Evolutionary conservation across 1,284 basidiomycete genomes (phyloP), one percentile per base, ranked within the genome.

Genomic region (Trichosporon inkin): DNA sequence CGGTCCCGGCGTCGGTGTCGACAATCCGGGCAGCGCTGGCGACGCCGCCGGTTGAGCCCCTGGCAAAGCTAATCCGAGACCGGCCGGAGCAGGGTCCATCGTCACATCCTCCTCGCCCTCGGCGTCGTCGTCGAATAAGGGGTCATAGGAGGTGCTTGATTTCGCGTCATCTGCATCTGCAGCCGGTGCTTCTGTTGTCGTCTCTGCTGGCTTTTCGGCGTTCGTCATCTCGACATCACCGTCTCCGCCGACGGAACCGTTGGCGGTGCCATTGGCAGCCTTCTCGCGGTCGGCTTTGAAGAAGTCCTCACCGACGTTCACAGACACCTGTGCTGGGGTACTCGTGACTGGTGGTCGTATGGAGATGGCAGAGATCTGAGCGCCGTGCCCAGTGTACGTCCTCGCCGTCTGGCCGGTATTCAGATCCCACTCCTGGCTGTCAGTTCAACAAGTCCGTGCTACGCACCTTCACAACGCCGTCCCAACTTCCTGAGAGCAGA

Each of bases 401-500:
- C 93, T 85, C 6, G 88, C 83, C 35, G 82, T 81, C 67, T 90
- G 84, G 1, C 96, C 96, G 0, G 89, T 95, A 71, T 99, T 90
- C 53, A 99, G 82, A 78, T 99, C 95, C 95, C 96, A 99, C 85
- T 96, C 90, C 91, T 97, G 72, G 16, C 2, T 4, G 53, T 51
- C 44, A 65, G 60, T 20, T 13, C 34, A 20, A 13, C 41, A 38
- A 57, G 36, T 34, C 37, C 57, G 53, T 39, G 55, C 4, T 1
- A 82, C 89, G 77, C 75, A 94, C 94, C 60, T 87, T 82, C 4
- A 93, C 88, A 63, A 89, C 86, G 3, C 91, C 88, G 73, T 99
- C 96, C 94, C 94, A 98, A 2, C 92, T 89, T 5, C 92, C 94
- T 70, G 90, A 94, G 67, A 94, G 86, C 64, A 94, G 85, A 0